phyloP scores from a whole-genome alignment of 2,329 filamentous ascomycete genomes.

The Xylaria polymorpha region DNA sequence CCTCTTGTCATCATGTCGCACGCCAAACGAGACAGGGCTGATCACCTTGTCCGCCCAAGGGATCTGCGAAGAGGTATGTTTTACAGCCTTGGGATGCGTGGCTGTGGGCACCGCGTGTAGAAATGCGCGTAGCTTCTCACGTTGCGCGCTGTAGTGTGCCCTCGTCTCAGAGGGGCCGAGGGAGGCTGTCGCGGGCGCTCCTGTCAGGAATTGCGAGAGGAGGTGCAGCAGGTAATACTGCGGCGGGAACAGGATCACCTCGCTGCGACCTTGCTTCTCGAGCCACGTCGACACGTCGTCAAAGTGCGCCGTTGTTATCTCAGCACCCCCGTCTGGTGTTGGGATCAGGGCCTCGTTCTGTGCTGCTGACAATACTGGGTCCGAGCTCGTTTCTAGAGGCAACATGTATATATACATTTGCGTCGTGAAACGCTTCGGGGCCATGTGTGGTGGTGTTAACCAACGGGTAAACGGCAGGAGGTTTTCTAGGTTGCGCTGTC shows the following conservation, averaged over 20 bases:
- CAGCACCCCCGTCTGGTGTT: conserved; percentile 74
- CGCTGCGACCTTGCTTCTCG: conserved; percentile 66
- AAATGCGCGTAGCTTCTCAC: conserved; percentile 65
- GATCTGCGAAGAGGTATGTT: conserved; percentile 59
- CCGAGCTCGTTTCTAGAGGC: conserved; percentile 60
- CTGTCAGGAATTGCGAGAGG: conserved; percentile 64
- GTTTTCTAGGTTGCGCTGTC: conserved; percentile 57
- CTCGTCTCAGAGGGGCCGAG: conserved; percentile 42
- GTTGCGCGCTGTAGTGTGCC: conserved; percentile 59
- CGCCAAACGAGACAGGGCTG: conserved; percentile 62
- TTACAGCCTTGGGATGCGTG: conserved; percentile 53
- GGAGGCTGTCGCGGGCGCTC: conserved; percentile 45
- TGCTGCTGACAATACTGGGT: conserved; percentile 51
- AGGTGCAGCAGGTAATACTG: conserved; percentile 80
- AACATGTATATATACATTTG: conserved; percentile 98
- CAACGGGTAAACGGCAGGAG: conserved; percentile 89
- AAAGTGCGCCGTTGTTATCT: conserved; percentile 81
- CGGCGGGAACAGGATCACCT: conserved; percentile 89
- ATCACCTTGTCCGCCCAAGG: conserved; percentile 72
- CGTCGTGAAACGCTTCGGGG: conserved; percentile 85
- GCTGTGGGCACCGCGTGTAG: conserved; percentile 59
- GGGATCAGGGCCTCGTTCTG: conserved; percentile 69
- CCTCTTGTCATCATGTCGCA: conserved; percentile 59
- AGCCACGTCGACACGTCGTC: conserved; percentile 78
- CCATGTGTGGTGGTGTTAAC: conserved; percentile 78